Percentiles rank a stretch among this genome's conserved stretches.
Evolutionary conservation across 164 flowering plant genomes (phyloP).

Genomic region (Cinnamomum micranthum): DNA sequence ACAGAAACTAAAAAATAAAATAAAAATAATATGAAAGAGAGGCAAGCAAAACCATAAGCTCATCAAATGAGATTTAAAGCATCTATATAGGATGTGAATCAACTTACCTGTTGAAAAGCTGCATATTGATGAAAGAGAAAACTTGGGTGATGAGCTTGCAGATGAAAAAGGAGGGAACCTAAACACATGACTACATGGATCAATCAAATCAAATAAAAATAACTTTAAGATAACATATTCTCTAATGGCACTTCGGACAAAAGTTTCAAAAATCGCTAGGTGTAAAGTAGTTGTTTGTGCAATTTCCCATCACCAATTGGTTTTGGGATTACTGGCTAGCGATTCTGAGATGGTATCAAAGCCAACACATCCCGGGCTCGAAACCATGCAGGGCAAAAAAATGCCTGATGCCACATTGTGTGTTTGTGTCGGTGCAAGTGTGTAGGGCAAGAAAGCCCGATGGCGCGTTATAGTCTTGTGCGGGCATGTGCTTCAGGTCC

Average conservation of each 20-base stretch:
- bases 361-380: background rate
- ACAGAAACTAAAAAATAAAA: slow-evolving; percentile 9
- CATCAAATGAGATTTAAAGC: background rate
- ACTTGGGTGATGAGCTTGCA: slow-evolving; percentile 92
- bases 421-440: too few relatives aligned
- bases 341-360: background rate
- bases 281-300: too few relatives aligned
- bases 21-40: background rate
- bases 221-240: background rate
- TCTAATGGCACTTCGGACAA: background rate
- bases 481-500: too few relatives aligned
- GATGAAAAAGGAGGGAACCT: slow-evolving; percentile 93
- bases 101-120: slow-evolving; percentile 83
- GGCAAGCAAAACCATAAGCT: background rate
- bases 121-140: slow-evolving; percentile 89
- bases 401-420: too few relatives aligned
- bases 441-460: too few relatives aligned
- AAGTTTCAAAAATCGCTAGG: background rate
- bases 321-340: too few relatives aligned
- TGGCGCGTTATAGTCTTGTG: too few relatives aligned
- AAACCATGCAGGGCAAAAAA: background rate
- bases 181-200: slow-evolving; percentile 7
- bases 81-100: background rate
- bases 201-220: slow-evolving; percentile 2
- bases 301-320: too few relatives aligned